Conservation (phyloP, 306 rosid genomes). For the Crataegus laevigata region DNA sequence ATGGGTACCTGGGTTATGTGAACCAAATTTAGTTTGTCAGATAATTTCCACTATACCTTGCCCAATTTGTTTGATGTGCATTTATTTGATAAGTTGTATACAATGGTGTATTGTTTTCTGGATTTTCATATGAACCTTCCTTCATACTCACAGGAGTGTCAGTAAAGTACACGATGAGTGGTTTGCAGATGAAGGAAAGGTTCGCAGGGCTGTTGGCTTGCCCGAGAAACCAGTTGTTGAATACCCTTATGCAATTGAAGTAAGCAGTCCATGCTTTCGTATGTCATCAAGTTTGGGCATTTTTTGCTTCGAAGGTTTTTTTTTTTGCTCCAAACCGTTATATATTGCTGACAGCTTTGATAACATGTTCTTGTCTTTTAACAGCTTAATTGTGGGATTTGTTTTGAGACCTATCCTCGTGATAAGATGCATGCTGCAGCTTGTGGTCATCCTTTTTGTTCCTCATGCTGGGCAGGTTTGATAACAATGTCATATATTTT, state of each 20-base stretch:
- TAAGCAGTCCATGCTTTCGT: slow-evolving; percentile 16
- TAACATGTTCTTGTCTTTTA: slow-evolving; percentile 9
- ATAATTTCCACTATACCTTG: not conserved
- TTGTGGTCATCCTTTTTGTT: slow-evolving; percentile 60
- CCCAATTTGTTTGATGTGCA: not conserved
- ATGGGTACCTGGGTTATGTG: not conserved
- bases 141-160: slow-evolving; percentile 39
- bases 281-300: not conserved
- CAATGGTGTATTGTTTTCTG: not conserved
- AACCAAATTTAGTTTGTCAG: not conserved
- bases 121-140: slow-evolving; percentile 3
- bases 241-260: slow-evolving; percentile 30
- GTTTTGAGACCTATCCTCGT: slow-evolving; percentile 43
- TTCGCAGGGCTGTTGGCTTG: slow-evolving; percentile 50
- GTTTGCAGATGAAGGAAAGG: slow-evolving; percentile 64
- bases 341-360: not conserved
- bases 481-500: not conserved
- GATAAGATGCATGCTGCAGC: slow-evolving; percentile 33
- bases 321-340: not conserved
- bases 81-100: slow-evolving; percentile 3
- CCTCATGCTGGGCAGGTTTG: slow-evolving; percentile 51
- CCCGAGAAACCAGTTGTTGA: slow-evolving; percentile 38
- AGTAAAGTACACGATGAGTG: slow-evolving; percentile 68
- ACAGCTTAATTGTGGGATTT: slow-evolving; percentile 53
- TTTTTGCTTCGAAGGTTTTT: slow-evolving; percentile 1